These are phyloP conservation scores for Fusarium sp. DNA, from an alignment of 2,329 filamentous ascomycete genomes.

Conservation along the genomic window DNA sequence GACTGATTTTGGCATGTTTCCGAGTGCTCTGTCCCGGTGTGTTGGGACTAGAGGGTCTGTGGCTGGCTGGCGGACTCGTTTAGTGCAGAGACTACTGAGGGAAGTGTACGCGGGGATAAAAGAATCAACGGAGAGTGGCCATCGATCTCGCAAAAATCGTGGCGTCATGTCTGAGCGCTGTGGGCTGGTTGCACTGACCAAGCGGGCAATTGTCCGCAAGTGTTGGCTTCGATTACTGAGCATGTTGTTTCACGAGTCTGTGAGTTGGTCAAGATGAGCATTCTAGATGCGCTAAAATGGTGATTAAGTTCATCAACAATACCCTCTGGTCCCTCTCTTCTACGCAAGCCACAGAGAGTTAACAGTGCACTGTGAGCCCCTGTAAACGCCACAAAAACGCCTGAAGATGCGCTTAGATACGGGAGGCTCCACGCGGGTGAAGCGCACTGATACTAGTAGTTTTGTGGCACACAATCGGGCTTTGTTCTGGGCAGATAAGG, in stretches of 20 bases:
- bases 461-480: background rate
- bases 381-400: background rate
- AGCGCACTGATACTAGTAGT: background rate
- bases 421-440: background rate
- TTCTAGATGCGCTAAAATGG: background rate
- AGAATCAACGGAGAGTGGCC: conserved; percentile 5
- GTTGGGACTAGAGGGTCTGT: conserved; percentile 6
- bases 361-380: too few relatives aligned
- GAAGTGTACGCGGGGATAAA: conserved; percentile 5
- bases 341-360: background rate
- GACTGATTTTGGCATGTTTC: background rate
- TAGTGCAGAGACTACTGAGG: background rate
- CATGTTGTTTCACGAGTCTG: too few relatives aligned
- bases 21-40: background rate
- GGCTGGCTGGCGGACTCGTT: conserved; percentile 1
- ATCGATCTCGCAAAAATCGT: conserved; percentile 10
- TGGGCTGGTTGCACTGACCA: background rate
- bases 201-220: background rate
- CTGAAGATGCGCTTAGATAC: background rate
- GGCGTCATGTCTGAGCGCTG: conserved; percentile 8
- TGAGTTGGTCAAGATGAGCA: background rate
- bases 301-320: conserved; percentile 6
- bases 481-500: background rate
- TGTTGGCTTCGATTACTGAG: background rate
- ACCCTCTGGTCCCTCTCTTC: background rate